phyloP scores from a whole-genome alignment of 192 early-diverging fungal species.

The Cetraspora pellucida region DNA sequence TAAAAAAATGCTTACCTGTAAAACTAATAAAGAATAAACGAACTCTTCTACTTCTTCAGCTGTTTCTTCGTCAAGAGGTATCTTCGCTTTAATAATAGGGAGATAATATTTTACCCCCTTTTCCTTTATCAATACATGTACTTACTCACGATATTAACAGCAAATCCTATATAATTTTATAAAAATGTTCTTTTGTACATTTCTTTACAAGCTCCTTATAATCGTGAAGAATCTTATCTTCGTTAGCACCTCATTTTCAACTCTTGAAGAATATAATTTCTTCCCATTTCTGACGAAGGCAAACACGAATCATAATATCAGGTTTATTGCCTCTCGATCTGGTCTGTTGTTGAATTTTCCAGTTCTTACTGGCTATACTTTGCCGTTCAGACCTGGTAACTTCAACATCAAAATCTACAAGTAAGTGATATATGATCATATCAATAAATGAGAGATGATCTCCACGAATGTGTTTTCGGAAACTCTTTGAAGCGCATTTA shows the following conservation, averaged over 20 bases:
- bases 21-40: slow-evolving; percentile 4
- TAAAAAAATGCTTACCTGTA: background rate
- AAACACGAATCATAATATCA: slow-evolving; percentile 18
- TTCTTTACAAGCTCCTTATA: slow-evolving; percentile 19
- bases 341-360: background rate
- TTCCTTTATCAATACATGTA: slow-evolving; percentile 1
- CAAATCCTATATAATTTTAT: slow-evolving; percentile 24
- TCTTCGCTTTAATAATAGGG: slow-evolving; percentile 2
- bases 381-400: slow-evolving; percentile 28
- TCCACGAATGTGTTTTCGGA: background rate
- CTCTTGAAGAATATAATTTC: slow-evolving; percentile 21
- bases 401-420: slow-evolving; percentile 17
- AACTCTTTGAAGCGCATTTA: slow-evolving; percentile 14
- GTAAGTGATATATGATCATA: slow-evolving; percentile 24
- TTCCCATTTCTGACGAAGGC: slow-evolving; percentile 21
- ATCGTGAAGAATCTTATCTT: slow-evolving; percentile 1
- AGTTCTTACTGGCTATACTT: slow-evolving; percentile 20
- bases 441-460: slow-evolving; percentile 15
- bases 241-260: background rate
- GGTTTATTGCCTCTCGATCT: slow-evolving; percentile 22
- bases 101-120: slow-evolving; percentile 10
- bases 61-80: background rate
- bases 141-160: slow-evolving; percentile 15
- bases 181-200: slow-evolving; percentile 11
- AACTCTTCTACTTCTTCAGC: slow-evolving; percentile 16